Evolutionary conservation across 2,329 filamentous ascomycete genomes (phyloP), one percentile per base, ranked within the genome.

Genomic region (Microcyclospora tardicrescens): DNA sequence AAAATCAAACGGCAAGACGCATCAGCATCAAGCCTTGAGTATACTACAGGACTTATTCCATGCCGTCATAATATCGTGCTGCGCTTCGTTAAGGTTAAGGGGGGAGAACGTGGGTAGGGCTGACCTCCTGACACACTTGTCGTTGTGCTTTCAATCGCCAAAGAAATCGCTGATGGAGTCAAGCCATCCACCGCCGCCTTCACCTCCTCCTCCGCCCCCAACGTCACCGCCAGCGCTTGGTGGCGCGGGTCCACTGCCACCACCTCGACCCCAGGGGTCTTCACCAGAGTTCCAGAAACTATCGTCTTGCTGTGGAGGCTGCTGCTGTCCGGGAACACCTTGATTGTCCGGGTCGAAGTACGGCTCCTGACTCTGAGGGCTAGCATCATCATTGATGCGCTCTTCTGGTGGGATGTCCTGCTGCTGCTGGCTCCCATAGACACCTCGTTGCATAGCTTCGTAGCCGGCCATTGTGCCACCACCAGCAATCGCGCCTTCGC

Each of bases 391-490:
- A 24, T 24, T 24, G 19, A 24, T 24, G 19, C 19, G 19, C 19
- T 24, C 19, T 8, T 24, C 19, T 24, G 19, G 19, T 24, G 19
- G 19, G 19, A 24, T 24, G 19, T 24, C 8, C 19, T 10, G 16
- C 11, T 12, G 48, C 30, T 12, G 51, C 41, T 28, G 37, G 6
- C 42, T 39, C 13, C 59, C 59, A 19, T 59, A 60, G 46, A 63
- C 57, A 2, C 69, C 67, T 43, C 72, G 56, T 43, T 73, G 70
- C 72, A 78, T 74, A 4, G 74, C 73, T 54, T 78, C 76, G 48
- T 76, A 77, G 3, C 73, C 75, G 28, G 73, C 75, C 61, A 78
- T 69, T 1, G 72, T 68, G 6, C 73, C 75, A 5, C 72, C 74
- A 5, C 73, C 56, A 11, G 61, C 58, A 6, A 64, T 61, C 2